A percentile compares a stretch with the other conserved stretches of the same genome.
phyloP scores from a whole-genome alignment of 768 basidiomycete genomes.

The Leucocoprinus leucothites region DNA sequence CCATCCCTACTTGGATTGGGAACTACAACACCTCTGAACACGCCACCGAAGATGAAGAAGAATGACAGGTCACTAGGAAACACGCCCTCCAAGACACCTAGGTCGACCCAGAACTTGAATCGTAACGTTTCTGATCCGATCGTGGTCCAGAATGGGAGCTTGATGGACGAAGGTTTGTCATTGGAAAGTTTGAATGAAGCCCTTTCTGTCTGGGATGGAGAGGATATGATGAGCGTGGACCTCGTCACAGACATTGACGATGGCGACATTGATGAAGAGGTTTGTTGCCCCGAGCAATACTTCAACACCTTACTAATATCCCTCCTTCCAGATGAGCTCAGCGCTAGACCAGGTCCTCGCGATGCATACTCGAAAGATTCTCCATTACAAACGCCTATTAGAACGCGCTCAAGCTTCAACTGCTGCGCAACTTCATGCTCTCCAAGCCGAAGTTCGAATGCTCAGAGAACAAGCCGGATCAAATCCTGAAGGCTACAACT shows the following conservation, averaged over 20 bases:
- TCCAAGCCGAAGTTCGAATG: conserved; percentile 77
- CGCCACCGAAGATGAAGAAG: conserved; percentile 23
- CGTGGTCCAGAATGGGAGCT: conserved; percentile 21
- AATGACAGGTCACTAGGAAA: conserved; percentile 8
- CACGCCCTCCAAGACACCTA: conserved; percentile 19
- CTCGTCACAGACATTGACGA: conserved; percentile 64
- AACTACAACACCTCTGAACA: conserved; percentile 26
- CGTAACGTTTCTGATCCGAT: conserved; percentile 12
- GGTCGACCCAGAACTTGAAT: conserved; percentile 5
- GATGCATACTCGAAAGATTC: conserved; percentile 54
- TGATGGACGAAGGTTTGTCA: conserved; percentile 23
- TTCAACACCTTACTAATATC: conserved; percentile 8
- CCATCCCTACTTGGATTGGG: conserved; percentile 5
- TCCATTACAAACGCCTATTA: conserved; percentile 74
- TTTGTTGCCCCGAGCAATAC: conserved; percentile 21
- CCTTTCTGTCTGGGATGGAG: conserved; percentile 33
- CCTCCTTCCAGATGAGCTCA: conserved; percentile 29
- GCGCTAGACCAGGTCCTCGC: conserved; percentile 36
- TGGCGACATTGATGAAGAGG: conserved; percentile 72
- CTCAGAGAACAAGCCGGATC: conserved; percentile 43
- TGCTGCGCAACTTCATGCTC: conserved; percentile 79
- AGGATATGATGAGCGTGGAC: conserved; percentile 65
- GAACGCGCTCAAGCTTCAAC: conserved; percentile 78
- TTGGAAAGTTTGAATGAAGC: conserved; percentile 28
- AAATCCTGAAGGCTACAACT: conserved; percentile 17